Evolutionary conservation across 176 grass and related monocot species (phyloP).

Genomic region (Oryza coarctata): DNA sequence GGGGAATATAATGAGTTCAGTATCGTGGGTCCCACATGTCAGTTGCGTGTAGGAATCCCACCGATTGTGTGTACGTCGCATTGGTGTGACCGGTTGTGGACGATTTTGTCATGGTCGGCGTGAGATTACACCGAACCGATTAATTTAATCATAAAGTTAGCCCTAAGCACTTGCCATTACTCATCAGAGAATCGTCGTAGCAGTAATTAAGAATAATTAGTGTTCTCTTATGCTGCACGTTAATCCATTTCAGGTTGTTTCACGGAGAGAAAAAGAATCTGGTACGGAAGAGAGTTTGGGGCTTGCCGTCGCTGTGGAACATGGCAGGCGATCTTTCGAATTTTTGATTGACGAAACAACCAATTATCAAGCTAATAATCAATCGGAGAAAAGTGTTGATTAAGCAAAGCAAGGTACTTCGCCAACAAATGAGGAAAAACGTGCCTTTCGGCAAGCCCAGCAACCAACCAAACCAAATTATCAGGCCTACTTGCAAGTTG

Average conservation of each 20-base stretch:
- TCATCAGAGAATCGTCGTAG: neutral
- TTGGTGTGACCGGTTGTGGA: neutral
- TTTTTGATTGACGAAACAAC: slow-evolving; percentile 6
- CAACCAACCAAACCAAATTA: slow-evolving; percentile 31
- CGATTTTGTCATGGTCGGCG: neutral
- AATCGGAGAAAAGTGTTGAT: slow-evolving; percentile 12
- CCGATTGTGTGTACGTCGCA: neutral
- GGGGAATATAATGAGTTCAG: neutral
- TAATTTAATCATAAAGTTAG: neutral
- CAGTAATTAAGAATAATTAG: neutral
- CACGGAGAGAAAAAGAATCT: neutral
- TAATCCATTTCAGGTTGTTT: neutral
- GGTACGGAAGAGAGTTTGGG: neutral
- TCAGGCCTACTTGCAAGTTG: neutral
- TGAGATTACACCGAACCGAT: neutral
- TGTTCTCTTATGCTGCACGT: neutral
- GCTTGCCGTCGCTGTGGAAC: neutral
- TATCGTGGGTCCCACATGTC: neutral
- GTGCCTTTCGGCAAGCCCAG: slow-evolving; percentile 35
- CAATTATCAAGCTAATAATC: neutral
- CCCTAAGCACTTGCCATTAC: neutral
- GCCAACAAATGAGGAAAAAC: slow-evolving; percentile 28
- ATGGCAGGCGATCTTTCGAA: neutral
- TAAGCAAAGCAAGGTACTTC: slow-evolving; percentile 17
- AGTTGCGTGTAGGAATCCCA: neutral